These are phyloP conservation scores for Fusarium sp. DNA, from an alignment of 2,329 filamentous ascomycete species.

Conservation along the genomic window DNA sequence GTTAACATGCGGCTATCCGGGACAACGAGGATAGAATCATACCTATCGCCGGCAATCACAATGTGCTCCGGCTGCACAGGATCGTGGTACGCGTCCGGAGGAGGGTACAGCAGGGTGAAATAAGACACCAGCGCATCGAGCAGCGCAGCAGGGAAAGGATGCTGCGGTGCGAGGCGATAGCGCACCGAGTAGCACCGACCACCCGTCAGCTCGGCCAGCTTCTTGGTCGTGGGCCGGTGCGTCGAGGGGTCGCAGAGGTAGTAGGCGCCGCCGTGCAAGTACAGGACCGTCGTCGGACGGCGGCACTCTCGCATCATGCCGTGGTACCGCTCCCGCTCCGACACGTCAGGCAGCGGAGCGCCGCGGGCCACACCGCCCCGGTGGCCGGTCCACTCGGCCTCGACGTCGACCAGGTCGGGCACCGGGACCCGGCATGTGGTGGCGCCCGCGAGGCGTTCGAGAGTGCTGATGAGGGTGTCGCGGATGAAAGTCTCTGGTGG, in stretches of 20 bases:
- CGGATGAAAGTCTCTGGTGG: slow-evolving; percentile 65
- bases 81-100: slow-evolving; percentile 69
- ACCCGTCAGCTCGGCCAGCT: slow-evolving; percentile 69
- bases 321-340: slow-evolving; percentile 70
- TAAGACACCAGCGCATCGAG: slow-evolving; percentile 77
- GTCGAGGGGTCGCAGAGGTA: slow-evolving; percentile 74
- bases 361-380: slow-evolving; percentile 61
- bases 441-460: slow-evolving; percentile 49
- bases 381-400: slow-evolving; percentile 81
- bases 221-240: slow-evolving; percentile 65
- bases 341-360: slow-evolving; percentile 61
- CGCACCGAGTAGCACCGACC: slow-evolving; percentile 75
- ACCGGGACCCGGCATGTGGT: slow-evolving; percentile 41
- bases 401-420: slow-evolving; percentile 64
- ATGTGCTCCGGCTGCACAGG: slow-evolving; percentile 71
- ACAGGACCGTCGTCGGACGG: slow-evolving; percentile 70
- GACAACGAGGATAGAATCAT: slow-evolving; percentile 11
- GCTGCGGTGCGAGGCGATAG: slow-evolving; percentile 77
- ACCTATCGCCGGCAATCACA: slow-evolving; percentile 75
- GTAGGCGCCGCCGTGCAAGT: slow-evolving; percentile 79
- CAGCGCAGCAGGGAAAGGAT: slow-evolving; percentile 76
- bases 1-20: slow-evolving; percentile 21
- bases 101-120: slow-evolving; percentile 75
- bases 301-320: slow-evolving; percentile 72
- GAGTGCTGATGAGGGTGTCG: slow-evolving; percentile 64